phyloP scores from a whole-genome alignment of 768 basidiomycete genomes.

The Steccherinum ochraceum region DNA sequence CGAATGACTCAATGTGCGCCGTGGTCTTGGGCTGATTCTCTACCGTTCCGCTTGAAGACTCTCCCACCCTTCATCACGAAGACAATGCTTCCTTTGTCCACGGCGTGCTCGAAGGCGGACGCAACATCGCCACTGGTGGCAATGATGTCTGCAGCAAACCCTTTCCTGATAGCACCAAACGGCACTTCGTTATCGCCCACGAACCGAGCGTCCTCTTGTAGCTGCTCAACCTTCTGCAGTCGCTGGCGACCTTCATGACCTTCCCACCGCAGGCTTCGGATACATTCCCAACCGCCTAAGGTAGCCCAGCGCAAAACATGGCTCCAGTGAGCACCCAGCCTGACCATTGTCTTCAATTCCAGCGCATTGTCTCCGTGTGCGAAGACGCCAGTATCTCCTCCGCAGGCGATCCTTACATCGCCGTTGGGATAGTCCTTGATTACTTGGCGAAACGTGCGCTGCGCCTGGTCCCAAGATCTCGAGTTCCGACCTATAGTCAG shows the following conservation, averaged over 20 bases:
- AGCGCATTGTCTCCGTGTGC: conserved; percentile 53
- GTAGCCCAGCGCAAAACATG: conserved; percentile 55
- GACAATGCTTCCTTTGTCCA: conserved; percentile 37
- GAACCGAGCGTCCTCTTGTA: conserved; percentile 20
- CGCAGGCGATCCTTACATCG: conserved; percentile 48
- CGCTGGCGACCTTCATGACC: conserved; percentile 21
- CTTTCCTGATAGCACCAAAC: conserved; percentile 46
- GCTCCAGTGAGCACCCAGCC: conserved; percentile 45
- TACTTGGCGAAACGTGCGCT: conserved; percentile 38
- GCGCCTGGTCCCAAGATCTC: conserved; percentile 32
- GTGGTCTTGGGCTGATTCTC: conserved; percentile 3
- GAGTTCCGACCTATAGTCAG: conserved; percentile 25
- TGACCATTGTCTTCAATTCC: conserved; percentile 57
- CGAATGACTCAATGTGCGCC: neutral
- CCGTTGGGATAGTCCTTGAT: conserved; percentile 26
- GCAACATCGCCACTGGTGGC: conserved; percentile 31
- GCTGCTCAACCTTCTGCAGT: conserved; percentile 20
- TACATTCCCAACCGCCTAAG: conserved; percentile 50
- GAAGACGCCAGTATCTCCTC: conserved; percentile 63
- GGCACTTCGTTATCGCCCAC: conserved; percentile 45
- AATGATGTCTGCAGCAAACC: conserved; percentile 50
- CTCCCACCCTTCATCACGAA: conserved; percentile 58
- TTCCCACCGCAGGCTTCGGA: conserved; percentile 45
- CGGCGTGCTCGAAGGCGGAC: conserved; percentile 36
- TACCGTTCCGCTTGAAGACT: conserved; percentile 37